These are phyloP conservation scores for Cercospora sp. DNA, from an alignment of 2,329 filamentous ascomycete genomes.

Conservation along the genomic window DNA sequence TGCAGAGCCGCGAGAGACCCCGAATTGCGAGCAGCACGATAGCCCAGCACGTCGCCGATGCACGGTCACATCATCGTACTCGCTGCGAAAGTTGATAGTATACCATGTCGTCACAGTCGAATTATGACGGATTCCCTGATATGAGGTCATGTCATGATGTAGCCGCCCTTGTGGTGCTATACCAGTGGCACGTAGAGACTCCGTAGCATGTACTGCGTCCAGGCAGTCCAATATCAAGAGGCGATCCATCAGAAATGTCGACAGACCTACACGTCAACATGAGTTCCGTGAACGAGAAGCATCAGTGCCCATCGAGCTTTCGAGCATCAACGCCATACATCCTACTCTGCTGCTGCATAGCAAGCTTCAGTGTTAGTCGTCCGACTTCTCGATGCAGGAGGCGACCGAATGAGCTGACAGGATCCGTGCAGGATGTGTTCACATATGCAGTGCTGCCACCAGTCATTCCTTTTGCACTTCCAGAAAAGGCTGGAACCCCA, in stretches of 20 bases:
- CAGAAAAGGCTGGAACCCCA: not conserved
- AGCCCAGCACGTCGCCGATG: not conserved
- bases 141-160: not conserved
- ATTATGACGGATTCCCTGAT: not conserved
- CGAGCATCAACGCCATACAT: not conserved
- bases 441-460: slow-evolving; percentile 9
- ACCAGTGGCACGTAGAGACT: not conserved
- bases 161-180: not conserved
- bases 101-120: not conserved
- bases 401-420: not conserved
- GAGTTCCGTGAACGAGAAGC: not conserved
- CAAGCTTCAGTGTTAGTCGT: not conserved
- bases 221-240: not conserved
- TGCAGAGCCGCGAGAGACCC: not conserved
- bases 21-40: not conserved
- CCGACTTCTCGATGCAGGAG: not conserved
- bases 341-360: not conserved
- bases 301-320: not conserved
- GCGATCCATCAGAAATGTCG: not conserved
- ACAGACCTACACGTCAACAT: not conserved
- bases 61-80: not conserved
- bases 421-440: slow-evolving; percentile 5
- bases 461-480: slow-evolving; percentile 7
- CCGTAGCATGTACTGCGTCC: not conserved
- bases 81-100: not conserved